Conservation (phyloP, 164 flowering plant species). For the Amborella trichopoda region DNA sequence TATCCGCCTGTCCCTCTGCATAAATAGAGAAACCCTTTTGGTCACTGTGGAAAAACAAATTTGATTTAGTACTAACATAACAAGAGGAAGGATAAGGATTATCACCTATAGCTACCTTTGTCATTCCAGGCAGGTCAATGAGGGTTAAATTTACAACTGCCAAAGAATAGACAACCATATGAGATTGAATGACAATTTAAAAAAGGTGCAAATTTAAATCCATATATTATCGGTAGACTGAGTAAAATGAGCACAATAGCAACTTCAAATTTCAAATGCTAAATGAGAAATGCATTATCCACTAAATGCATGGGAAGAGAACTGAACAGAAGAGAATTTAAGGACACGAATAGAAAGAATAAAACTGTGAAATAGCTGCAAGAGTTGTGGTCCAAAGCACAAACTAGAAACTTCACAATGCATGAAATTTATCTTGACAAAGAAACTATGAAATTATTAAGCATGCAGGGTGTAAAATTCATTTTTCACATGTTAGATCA, state of each 20-base stretch:
- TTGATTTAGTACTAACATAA: no score
- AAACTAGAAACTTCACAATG: no score
- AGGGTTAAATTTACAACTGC: constrained; percentile 85
- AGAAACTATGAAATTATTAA: no score
- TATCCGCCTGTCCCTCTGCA: constrained; percentile 76
- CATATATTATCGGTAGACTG: no score
- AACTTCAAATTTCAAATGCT: not conserved
- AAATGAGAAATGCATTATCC: not conserved
- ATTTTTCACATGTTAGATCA: no score
- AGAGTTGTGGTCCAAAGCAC: no score
- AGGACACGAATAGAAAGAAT: not conserved
- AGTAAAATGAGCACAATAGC: not conserved
- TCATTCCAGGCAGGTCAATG: constrained; percentile 84
- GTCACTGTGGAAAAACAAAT: no score
- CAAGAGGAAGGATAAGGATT: no score
- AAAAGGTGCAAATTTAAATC: not conserved
- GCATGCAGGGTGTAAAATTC: no score
- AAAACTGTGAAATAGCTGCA: no score
- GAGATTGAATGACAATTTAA: not conserved
- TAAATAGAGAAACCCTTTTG: constrained; percentile 1
- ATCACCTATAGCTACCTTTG: constrained; percentile 82
- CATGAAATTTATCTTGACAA: no score
- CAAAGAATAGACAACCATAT: constrained; percentile 9
- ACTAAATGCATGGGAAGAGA: not conserved
- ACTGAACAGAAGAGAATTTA: not conserved